Percentiles rank a stretch among this genome's conserved stretches.
phyloP scores from a whole-genome alignment of 2,329 filamentous ascomycete genomes.

The Stagonosporopsis tanaceti region DNA sequence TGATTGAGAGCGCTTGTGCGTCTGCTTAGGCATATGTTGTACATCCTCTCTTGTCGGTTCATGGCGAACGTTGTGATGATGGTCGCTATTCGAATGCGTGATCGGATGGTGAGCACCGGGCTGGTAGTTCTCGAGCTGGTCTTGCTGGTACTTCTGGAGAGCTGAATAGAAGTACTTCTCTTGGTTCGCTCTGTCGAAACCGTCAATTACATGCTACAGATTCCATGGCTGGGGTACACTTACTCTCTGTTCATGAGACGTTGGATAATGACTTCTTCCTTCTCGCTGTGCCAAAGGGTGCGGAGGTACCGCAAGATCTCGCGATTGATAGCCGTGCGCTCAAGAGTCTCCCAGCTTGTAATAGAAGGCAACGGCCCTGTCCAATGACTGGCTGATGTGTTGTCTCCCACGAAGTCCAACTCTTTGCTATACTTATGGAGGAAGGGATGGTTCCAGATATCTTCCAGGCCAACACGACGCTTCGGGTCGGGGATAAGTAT shows the following conservation, averaged over 20 bases:
- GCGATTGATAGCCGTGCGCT: slow-evolving; percentile 74
- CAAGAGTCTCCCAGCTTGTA: slow-evolving; percentile 69
- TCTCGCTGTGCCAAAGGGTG: slow-evolving; percentile 89
- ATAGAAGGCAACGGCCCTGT: slow-evolving; percentile 64
- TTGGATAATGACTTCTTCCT: slow-evolving; percentile 73
- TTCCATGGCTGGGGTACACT: slow-evolving; percentile 23
- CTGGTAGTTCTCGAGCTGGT: slow-evolving; percentile 84
- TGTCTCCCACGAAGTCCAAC: slow-evolving; percentile 71
- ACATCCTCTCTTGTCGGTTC: slow-evolving; percentile 37
- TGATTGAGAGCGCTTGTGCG: slow-evolving; percentile 59
- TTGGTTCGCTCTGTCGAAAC: slow-evolving; percentile 73
- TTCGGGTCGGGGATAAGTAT: slow-evolving; percentile 83
- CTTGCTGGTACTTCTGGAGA: slow-evolving; percentile 80
- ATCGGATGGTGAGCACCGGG: slow-evolving; percentile 69
- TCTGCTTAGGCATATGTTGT: slow-evolving; percentile 45
- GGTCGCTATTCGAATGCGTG: slow-evolving; percentile 88
- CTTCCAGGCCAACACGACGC: slow-evolving; percentile 77
- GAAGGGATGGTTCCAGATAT: slow-evolving; percentile 89
- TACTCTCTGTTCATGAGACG: slow-evolving; percentile 65
- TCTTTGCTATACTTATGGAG: slow-evolving; percentile 79
- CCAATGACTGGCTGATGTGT: slow-evolving; percentile 58
- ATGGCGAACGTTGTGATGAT: slow-evolving; percentile 63
- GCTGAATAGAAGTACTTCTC: slow-evolving; percentile 94
- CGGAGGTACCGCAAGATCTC: slow-evolving; percentile 86
- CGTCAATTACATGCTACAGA: slow-evolving; percentile 1